phyloP scores from a whole-genome alignment of 768 basidiomycete species.

The Boletus fagicola region DNA sequence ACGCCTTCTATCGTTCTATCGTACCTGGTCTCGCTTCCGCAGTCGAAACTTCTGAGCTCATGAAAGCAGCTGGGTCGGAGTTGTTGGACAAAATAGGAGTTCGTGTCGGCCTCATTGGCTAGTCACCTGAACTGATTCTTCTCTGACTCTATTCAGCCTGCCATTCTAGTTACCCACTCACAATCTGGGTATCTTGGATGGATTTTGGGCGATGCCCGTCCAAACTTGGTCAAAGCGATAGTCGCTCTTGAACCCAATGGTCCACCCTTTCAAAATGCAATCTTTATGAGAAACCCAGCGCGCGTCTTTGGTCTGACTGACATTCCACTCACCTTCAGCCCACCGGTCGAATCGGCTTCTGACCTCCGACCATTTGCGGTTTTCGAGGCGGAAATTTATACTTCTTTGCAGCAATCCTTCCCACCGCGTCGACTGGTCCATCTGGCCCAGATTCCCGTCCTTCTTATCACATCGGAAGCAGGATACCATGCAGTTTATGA shows the following conservation, averaged over 20 bases:
- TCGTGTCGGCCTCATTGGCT: conserved; percentile 17
- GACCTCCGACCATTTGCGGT: conserved; percentile 35
- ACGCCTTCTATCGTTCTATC: conserved; percentile 44
- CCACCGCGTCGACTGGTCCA: conserved; percentile 45
- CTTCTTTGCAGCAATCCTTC: conserved; percentile 42
- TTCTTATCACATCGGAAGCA: conserved; percentile 49
- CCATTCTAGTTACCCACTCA: conserved; percentile 49
- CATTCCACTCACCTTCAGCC: conserved; percentile 43
- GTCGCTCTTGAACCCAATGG: conserved; percentile 50
- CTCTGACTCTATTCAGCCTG: conserved; percentile 34
- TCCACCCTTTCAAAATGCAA: conserved; percentile 44
- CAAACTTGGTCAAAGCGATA: conserved; percentile 44
- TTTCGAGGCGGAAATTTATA: conserved; percentile 30
- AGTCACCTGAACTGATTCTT: conserved; percentile 1
- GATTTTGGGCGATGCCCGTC: conserved; percentile 47
- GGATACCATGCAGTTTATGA: conserved; percentile 53
- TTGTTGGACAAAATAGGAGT: conserved; percentile 50
- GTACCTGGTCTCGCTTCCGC: conserved; percentile 40
- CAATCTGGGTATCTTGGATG: conserved; percentile 50
- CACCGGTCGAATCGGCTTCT: conserved; percentile 39
- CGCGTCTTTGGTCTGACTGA: conserved; percentile 50
- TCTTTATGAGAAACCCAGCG: conserved; percentile 37
- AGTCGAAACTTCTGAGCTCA: conserved; percentile 38
- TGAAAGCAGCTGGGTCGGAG: conserved; percentile 40
- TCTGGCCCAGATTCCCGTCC: conserved; percentile 42